These are phyloP conservation scores for Rubia peregrina DNA, from an alignment of 305 asterid species.

Conservation along the genomic window DNA sequence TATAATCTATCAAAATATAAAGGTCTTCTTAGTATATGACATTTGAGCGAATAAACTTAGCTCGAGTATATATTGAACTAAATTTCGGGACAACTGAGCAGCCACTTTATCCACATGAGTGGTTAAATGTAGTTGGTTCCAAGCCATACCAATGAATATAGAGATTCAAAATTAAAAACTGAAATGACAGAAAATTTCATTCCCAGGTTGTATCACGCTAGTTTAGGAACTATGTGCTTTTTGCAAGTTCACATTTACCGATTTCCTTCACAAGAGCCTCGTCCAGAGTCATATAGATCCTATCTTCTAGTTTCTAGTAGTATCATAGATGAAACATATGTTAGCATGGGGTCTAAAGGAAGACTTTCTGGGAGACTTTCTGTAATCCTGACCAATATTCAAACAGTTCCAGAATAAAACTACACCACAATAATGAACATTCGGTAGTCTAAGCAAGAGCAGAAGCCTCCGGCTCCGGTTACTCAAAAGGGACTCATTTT, in stretches of 20 bases:
- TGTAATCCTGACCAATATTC: neutral
- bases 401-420: neutral
- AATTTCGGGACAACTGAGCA: neutral
- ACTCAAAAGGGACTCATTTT: neutral
- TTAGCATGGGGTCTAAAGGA: too few species aligned
- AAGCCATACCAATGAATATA: neutral
- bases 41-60: neutral
- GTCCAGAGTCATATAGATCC: neutral
- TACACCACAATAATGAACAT: neutral
- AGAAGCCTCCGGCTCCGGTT: neutral
- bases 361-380: neutral
- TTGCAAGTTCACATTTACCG: neutral
- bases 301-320: too few species aligned
- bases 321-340: neutral
- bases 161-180: neutral
- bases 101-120: neutral
- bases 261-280: neutral
- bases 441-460: neutral
- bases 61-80: neutral
- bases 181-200: neutral
- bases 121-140: neutral
- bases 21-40: neutral
- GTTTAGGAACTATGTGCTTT: neutral
- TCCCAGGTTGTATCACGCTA: neutral
- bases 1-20: neutral